phyloP scores from a whole-genome alignment of 768 basidiomycete genomes.

The Naganishia vaughanmartiniae region DNA sequence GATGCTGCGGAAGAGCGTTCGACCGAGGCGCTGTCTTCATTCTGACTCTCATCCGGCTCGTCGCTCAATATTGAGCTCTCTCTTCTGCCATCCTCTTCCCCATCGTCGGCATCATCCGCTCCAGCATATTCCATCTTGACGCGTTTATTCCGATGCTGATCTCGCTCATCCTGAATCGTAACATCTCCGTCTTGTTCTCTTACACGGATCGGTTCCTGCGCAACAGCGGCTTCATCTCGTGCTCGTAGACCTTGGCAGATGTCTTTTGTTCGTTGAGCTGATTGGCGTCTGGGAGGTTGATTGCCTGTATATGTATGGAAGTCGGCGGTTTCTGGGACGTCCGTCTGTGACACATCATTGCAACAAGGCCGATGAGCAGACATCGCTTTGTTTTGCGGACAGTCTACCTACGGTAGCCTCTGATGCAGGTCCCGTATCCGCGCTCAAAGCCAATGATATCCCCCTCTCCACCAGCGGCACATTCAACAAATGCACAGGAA shows the following conservation, averaged over 20 bases:
- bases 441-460: conserved; percentile 2
- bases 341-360: neutral
- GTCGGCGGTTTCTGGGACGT: conserved; percentile 19
- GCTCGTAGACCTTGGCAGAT: neutral
- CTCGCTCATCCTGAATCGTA: neutral
- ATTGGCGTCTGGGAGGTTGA: conserved; percentile 22
- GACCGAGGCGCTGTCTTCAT: neutral
- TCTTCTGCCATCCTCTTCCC: neutral
- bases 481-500: neutral
- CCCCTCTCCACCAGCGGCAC: neutral
- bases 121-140: conserved; percentile 1
- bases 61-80: neutral
- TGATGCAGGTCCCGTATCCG: conserved; percentile 5
- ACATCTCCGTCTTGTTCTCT: neutral
- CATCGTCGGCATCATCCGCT: neutral
- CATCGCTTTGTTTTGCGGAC: too few relatives aligned
- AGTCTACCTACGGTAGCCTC: neutral
- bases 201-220: neutral
- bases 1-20: neutral
- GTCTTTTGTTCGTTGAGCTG: conserved; percentile 23
- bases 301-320: neutral
- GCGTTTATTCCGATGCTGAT: conserved; percentile 1
- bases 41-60: conserved; percentile 9
- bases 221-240: neutral
- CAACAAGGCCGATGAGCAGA: neutral